These are phyloP conservation scores for Diddensiella santjacobensis DNA, from an alignment of 805 yeast genomes.

Conservation along the genomic window DNA sequence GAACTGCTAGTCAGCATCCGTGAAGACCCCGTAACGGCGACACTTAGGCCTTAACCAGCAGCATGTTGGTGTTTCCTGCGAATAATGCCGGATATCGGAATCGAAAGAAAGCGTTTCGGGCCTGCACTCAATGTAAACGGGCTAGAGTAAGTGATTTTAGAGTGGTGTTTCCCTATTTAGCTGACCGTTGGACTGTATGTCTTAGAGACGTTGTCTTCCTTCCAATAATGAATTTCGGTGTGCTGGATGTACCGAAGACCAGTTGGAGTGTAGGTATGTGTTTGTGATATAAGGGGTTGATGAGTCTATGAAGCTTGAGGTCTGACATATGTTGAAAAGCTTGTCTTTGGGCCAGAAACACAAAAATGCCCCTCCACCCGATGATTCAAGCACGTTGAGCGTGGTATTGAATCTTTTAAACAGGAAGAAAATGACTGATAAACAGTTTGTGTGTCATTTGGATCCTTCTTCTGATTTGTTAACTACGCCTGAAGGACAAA, in stretches of 20 bases:
- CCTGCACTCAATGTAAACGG: conserved; percentile 37
- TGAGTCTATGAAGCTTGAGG: too few species aligned
- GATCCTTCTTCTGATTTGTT: conserved; percentile 26
- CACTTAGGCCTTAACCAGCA: too few species aligned
- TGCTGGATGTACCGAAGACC: conserved; percentile 25
- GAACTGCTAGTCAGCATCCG: too few species aligned
- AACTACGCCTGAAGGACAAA: conserved; percentile 19
- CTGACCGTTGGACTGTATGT: too few species aligned
- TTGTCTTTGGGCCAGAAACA: not conserved
- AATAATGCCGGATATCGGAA: conserved; percentile 36
- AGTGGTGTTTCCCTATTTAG: too few species aligned
- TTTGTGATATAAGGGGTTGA: too few species aligned
- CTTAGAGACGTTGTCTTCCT: conserved; percentile 26
- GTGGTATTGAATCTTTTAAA: not conserved
- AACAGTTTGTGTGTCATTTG: conserved; percentile 21
- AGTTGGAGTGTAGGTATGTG: conserved; percentile 25
- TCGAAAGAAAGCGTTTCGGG: conserved; percentile 38
- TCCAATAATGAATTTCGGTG: conserved; percentile 25
- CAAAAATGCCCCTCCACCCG: not conserved
- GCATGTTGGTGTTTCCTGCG: conserved; percentile 40
- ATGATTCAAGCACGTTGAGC: not conserved
- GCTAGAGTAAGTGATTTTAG: conserved; percentile 14
- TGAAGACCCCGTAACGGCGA: too few species aligned
- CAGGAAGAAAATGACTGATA: not conserved
- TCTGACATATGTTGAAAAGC: too few species aligned